A percentile compares a stretch with the other conserved stretches of the same genome.
Conservation (phyloP, 1,284 basidiomycete species). For the Pseudomicrostroma phylloplanum region DNA sequence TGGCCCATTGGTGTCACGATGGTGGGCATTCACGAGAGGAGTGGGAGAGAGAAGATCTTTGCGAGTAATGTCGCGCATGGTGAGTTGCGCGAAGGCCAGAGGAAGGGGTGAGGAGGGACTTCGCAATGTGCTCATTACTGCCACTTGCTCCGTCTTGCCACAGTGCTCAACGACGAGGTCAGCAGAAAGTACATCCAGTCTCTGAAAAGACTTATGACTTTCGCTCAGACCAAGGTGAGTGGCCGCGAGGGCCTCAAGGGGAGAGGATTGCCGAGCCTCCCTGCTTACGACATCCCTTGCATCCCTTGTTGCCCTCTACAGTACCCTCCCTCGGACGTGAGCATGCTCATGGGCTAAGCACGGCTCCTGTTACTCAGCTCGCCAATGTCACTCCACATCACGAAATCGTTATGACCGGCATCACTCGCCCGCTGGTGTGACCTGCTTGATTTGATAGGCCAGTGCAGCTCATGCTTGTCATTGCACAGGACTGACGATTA, state of each 20-base stretch:
- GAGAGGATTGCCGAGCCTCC: neutral
- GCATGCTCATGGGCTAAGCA: slow-evolving; percentile 37
- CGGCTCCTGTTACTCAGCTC: neutral
- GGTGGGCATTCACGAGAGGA: slow-evolving; percentile 97
- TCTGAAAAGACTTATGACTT: slow-evolving; percentile 66
- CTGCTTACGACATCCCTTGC: neutral
- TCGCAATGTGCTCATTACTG: neutral
- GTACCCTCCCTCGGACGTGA: slow-evolving; percentile 32
- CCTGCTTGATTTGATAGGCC: neutral
- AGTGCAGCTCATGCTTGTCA: too few relatives aligned
- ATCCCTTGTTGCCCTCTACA: neutral
- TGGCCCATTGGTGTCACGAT: slow-evolving; percentile 99
- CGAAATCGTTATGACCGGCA: neutral
- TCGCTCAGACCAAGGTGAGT: slow-evolving; percentile 32
- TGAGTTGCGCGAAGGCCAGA: slow-evolving; percentile 6
- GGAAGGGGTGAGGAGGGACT: too few relatives aligned
- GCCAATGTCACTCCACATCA: neutral
- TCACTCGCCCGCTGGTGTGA: neutral
- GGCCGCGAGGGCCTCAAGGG: neutral
- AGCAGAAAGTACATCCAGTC: slow-evolving; percentile 98
- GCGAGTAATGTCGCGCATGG: slow-evolving; percentile 87
- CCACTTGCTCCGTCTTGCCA: slow-evolving; percentile 45
- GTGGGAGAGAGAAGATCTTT: slow-evolving; percentile 92
- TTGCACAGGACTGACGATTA: too few relatives aligned
- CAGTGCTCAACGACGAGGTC: slow-evolving; percentile 89